phyloP scores from a whole-genome alignment of 2,329 filamentous ascomycete species.

The Geosmithia flava region DNA sequence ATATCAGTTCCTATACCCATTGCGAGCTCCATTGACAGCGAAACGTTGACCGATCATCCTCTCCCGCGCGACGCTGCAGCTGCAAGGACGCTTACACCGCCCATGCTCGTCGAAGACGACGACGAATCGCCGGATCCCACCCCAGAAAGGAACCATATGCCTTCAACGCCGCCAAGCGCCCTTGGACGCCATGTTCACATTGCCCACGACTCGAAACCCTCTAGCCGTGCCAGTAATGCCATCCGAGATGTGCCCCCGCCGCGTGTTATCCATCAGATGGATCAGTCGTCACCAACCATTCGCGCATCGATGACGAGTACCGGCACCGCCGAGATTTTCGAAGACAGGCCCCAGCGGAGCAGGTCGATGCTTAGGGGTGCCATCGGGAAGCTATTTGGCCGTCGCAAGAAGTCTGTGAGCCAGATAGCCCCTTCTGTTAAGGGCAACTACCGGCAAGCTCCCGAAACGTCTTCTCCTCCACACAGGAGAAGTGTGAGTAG shows the following conservation, averaged over 20 bases:
- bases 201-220: background rate
- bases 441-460: background rate
- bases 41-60: slow-evolving; percentile 10
- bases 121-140: background rate
- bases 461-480: background rate
- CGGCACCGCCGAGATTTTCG: slow-evolving; percentile 6
- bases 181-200: background rate
- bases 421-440: background rate
- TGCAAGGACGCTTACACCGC: background rate
- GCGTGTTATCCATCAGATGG: slow-evolving; percentile 12
- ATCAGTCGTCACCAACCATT: slow-evolving; percentile 6
- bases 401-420: slow-evolving; percentile 32
- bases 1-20: slow-evolving; percentile 52
- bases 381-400: slow-evolving; percentile 45
- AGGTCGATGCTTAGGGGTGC: slow-evolving; percentile 45
- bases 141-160: background rate
- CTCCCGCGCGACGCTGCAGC: background rate
- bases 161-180: background rate
- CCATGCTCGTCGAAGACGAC: background rate
- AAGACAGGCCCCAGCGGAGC: slow-evolving; percentile 32
- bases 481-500: background rate
- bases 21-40: slow-evolving; percentile 31
- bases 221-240: background rate
- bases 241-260: slow-evolving; percentile 36
- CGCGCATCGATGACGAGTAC: slow-evolving; percentile 36